Conservation (phyloP, 306 rosid species). For the Bauhinia variegata region DNA sequence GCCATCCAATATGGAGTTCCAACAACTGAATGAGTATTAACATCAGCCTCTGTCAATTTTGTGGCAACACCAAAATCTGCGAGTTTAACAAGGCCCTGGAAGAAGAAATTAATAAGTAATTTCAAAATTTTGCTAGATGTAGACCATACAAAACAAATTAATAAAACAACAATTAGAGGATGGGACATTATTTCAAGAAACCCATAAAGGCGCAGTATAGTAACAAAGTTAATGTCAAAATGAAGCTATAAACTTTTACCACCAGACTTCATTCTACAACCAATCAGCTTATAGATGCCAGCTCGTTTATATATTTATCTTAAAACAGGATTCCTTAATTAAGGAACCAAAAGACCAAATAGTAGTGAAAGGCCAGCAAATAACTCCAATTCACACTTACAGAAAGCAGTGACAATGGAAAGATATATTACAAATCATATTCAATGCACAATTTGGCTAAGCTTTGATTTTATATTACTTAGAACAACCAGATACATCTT, state of each 20-base stretch:
- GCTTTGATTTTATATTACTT: neutral
- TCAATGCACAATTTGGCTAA: conserved; percentile 17
- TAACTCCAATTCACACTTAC: too few relatives aligned
- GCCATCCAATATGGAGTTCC: conserved; percentile 99
- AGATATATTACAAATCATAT: conserved; percentile 12
- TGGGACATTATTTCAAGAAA: neutral
- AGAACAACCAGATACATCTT: neutral
- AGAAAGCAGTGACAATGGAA: conserved; percentile 14
- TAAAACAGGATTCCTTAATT: too few relatives aligned
- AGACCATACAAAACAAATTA: neutral
- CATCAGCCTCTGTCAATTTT: conserved; percentile 95
- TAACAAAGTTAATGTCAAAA: too few relatives aligned
- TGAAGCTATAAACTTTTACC: too few relatives aligned
- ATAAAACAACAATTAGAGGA: neutral
- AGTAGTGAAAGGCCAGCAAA: neutral
- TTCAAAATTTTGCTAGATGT: conserved; percentile 17
- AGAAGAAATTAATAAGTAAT: conserved; percentile 21
- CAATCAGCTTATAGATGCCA: too few relatives aligned
- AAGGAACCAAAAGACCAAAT: neutral
- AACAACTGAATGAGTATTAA: conserved; percentile 98
- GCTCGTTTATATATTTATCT: too few relatives aligned
- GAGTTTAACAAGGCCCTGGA: conserved; percentile 98
- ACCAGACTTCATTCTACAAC: too few relatives aligned
- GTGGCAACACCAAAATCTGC: conserved; percentile 99
- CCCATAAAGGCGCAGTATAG: neutral